Evolutionary conservation across 78 protist species (phyloP), one percentile per base, ranked within the genome.

Genomic region (Dictyostelium intermedium): DNA sequence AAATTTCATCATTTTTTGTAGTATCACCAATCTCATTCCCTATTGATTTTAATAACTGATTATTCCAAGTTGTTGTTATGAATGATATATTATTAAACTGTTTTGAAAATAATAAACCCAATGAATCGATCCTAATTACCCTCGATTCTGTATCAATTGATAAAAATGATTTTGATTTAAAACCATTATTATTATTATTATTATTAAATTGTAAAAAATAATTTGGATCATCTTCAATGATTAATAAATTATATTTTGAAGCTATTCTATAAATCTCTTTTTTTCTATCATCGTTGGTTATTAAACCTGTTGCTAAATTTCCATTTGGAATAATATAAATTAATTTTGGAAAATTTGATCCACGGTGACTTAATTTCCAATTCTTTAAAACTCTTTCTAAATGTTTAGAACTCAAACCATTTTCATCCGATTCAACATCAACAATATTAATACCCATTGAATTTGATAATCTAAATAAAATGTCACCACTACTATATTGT

Each of bases 151-250:
- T 70, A 72, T 97, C 98, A 93, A 97, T 92, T 13, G 96, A 85
- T 9, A 92, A 25, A 70, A 85, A 76, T n/a, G 91, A 69, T 43
- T 20, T 30, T 11, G 32, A 20, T n/a, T 16, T 16, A 6, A 27
- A 32, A n/a, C n/a, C n/a, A n/a, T n/a, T n/a, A n/a, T n/a, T n/a
- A 3, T 35, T 14, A 20, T 3, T 4, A 41, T 10, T 69, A 5
- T 0, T 16, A 1, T 37, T 43, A 1, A 79, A 82, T 83, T 95
- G 96, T 84, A 98, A 60, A 84, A 35, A 97, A 56, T 85, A 97
- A 93, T 97, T 97, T 27, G 99, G 98, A 69, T 98, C 99, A 84
- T 98, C 98, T 76, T 98, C 99, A 9, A 97, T 7, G 53, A 98
- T 93, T 11, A 98, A 37, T 23, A 98, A 39, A 73, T 97, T 84